A percentile compares a stretch with the other conserved stretches of the same genome.
These are phyloP conservation scores for Ogataea pilisensis DNA, from an alignment of 805 yeast species.

Conservation along the genomic window DNA sequence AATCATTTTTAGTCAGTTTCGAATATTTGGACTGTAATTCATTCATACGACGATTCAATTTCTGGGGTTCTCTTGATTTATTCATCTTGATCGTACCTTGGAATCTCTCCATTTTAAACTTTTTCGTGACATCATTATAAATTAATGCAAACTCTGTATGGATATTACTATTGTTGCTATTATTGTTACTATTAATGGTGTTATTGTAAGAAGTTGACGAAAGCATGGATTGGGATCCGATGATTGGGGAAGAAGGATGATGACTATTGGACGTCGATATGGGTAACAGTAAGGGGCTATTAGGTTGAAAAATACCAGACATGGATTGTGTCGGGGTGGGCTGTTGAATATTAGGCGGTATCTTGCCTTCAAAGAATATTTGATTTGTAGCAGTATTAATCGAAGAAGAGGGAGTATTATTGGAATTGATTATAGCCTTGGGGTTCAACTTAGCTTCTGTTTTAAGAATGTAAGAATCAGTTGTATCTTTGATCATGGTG, in stretches of 20 bases:
- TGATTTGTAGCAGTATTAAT: slow-evolving; percentile 9
- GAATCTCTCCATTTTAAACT: slow-evolving; percentile 26
- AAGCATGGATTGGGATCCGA: too few species aligned
- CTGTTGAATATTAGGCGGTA: slow-evolving; percentile 7
- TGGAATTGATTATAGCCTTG: slow-evolving; percentile 14
- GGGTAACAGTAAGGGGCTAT: neutral
- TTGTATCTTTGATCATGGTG: slow-evolving; percentile 18
- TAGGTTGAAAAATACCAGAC: slow-evolving; percentile 1
- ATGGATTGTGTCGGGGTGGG: slow-evolving; percentile 2
- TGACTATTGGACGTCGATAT: neutral
- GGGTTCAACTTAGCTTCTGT: slow-evolving; percentile 24
- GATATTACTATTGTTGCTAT: neutral
- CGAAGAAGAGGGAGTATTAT: neutral
- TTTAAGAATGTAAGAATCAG: slow-evolving; percentile 20
- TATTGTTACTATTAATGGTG: neutral
- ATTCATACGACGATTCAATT: slow-evolving; percentile 12
- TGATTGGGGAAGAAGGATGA: neutral
- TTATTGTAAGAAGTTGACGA: neutral
- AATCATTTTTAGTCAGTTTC: neutral
- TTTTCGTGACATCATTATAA: slow-evolving; percentile 24
- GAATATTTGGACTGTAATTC: slow-evolving; percentile 4
- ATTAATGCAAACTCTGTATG: slow-evolving; percentile 25
- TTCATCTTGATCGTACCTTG: slow-evolving; percentile 27
- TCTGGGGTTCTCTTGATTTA: slow-evolving; percentile 30
- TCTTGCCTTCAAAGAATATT: slow-evolving; percentile 29